Conservation (phyloP, 2,329 filamentous ascomycete genomes). For the Claviceps fusiformis region DNA sequence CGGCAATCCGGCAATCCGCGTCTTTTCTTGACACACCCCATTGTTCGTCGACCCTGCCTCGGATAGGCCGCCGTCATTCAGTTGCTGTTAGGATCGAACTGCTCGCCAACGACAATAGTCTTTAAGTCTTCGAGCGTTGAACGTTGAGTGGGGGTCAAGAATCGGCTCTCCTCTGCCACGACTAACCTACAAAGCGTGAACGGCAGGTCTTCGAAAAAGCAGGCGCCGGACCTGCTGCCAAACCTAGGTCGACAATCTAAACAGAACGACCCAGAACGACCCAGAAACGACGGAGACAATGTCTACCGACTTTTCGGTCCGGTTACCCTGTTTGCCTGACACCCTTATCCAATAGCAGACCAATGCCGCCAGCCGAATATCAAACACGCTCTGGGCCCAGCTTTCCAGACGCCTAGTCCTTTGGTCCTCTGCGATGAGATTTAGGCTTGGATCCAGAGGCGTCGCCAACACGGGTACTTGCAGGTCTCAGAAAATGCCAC, state of each 20-base stretch:
- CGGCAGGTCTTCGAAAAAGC: background rate
- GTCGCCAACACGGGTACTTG: slow-evolving; percentile 10
- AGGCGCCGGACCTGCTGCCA: background rate
- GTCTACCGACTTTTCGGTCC: slow-evolving; percentile 8
- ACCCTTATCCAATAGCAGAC: slow-evolving; percentile 2
- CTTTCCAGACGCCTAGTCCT: background rate
- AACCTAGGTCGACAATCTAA: background rate
- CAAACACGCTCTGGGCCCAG: slow-evolving; percentile 2
- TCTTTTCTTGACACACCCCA: background rate
- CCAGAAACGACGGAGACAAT: background rate
- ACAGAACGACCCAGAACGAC: background rate
- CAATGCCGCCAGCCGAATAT: slow-evolving; percentile 6
- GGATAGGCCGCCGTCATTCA: background rate
- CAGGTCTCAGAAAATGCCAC: slow-evolving; percentile 8
- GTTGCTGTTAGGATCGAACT: too few species aligned
- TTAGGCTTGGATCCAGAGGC: slow-evolving; percentile 6
- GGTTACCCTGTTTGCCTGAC: slow-evolving; percentile 6
- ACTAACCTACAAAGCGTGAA: background rate
- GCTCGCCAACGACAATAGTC: background rate
- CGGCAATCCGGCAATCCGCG: too few species aligned
- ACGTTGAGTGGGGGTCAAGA: background rate
- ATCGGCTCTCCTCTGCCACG: background rate
- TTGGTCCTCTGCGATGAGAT: slow-evolving; percentile 3
- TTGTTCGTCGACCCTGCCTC: background rate
- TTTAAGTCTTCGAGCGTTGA: background rate